phyloP scores from a whole-genome alignment of 169 alveolate genomes.

The Cryptosporidium tyzzeri region DNA sequence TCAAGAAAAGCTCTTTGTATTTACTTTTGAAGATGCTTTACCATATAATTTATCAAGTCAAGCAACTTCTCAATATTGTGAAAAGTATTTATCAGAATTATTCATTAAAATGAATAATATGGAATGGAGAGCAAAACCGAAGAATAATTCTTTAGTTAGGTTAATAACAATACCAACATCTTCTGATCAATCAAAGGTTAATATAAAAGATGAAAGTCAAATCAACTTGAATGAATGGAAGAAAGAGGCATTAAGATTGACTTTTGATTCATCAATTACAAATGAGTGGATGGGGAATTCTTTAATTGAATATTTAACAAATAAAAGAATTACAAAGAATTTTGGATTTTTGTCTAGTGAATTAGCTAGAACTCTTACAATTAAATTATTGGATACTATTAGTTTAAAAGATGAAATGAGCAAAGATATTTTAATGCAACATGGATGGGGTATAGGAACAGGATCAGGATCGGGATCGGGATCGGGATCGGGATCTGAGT shows the following conservation, averaged over 20 bases:
- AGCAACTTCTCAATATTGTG: slow-evolving; percentile 45
- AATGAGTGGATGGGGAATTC: slow-evolving; percentile 66
- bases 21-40: slow-evolving; percentile 60
- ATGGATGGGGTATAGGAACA: slow-evolving; percentile 51
- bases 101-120: slow-evolving; percentile 64
- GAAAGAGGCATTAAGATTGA: slow-evolving; percentile 36
- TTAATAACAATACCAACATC: slow-evolving; percentile 53
- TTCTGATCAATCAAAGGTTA: background rate
- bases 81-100: slow-evolving; percentile 47
- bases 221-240: slow-evolving; percentile 30
- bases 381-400: slow-evolving; percentile 23
- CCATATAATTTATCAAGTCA: slow-evolving; percentile 33
- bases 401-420: slow-evolving; percentile 3
- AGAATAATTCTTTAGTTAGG: slow-evolving; percentile 43
- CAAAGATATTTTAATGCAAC: background rate
- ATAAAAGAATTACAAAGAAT: slow-evolving; percentile 9
- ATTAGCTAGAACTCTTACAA: slow-evolving; percentile 21
- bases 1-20: slow-evolving; percentile 40
- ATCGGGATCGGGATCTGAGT: background rate
- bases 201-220: background rate
- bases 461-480: background rate
- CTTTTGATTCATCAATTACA: slow-evolving; percentile 15
- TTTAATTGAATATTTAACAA: slow-evolving; percentile 34
- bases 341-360: slow-evolving; percentile 5
- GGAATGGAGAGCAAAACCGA: slow-evolving; percentile 67